Conservation (phyloP, 1,139 yeast genomes). For the Taiozyma sp. region DNA sequence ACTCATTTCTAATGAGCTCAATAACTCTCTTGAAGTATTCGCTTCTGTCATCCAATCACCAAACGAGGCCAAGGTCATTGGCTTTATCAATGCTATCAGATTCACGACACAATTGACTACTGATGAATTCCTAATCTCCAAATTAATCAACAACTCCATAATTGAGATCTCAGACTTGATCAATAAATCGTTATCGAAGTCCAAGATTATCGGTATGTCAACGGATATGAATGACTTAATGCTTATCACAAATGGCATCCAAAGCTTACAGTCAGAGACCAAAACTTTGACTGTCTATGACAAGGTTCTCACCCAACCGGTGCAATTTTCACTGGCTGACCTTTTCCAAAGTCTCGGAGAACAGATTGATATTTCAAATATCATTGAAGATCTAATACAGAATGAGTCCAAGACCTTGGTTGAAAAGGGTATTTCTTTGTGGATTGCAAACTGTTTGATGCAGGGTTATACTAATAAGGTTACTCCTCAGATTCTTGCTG, state of each 20-base stretch:
- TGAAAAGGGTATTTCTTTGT: slow-evolving; percentile 24
- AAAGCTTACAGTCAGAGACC: not conserved
- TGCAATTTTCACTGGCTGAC: slow-evolving; percentile 17
- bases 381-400: slow-evolving; percentile 16
- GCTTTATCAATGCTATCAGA: slow-evolving; percentile 18
- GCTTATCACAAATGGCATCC: slow-evolving; percentile 15
- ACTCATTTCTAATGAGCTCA: slow-evolving; percentile 14
- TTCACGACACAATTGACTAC: slow-evolving; percentile 10
- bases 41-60: slow-evolving; percentile 24
- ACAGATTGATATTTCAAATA: slow-evolving; percentile 6
- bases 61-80: slow-evolving; percentile 21
- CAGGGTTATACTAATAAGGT: slow-evolving; percentile 17
- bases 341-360: slow-evolving; percentile 22
- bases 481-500: slow-evolving; percentile 11
- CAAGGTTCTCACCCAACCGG: slow-evolving; percentile 14
- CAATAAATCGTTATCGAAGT: slow-evolving; percentile 6
- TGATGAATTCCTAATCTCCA: slow-evolving; percentile 10
- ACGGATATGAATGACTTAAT: slow-evolving; percentile 12
- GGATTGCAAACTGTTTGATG: slow-evolving; percentile 28
- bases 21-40: slow-evolving; percentile 17
- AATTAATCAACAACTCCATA: slow-evolving; percentile 11
- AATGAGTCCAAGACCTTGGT: slow-evolving; percentile 8
- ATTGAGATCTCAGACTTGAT: slow-evolving; percentile 20
- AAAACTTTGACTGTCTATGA: slow-evolving; percentile 14
- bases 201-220: slow-evolving; percentile 4